Percentiles rank a stretch among this genome's conserved stretches.
Conservation (phyloP, 225 moss, liverwort and hornwort species). For the Physcomitrium patens region DNA sequence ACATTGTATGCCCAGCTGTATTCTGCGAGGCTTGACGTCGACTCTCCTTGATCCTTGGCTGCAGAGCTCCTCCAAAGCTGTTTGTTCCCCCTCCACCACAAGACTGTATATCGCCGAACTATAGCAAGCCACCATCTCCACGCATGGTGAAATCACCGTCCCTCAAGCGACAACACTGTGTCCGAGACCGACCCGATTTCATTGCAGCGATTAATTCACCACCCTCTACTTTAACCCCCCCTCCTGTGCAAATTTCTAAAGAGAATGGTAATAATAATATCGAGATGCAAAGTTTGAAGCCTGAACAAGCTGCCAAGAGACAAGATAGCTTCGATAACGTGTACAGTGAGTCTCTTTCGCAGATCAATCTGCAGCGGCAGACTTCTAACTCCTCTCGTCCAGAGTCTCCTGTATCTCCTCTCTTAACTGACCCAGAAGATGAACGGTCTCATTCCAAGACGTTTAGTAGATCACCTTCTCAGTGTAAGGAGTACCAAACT, state of each 20-base stretch:
- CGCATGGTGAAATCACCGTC: constrained; percentile 71
- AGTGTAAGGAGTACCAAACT: constrained; percentile 38
- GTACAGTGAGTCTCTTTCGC: constrained; percentile 51
- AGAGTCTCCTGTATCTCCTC: constrained; percentile 72
- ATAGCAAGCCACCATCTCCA: constrained; percentile 67
- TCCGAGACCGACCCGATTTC: constrained; percentile 59
- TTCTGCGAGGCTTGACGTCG: constrained; percentile 17
- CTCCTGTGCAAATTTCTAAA: constrained; percentile 35
- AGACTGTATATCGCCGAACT: constrained; percentile 63
- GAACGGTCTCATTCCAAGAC: constrained; percentile 75
- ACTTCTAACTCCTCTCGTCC: constrained; percentile 54
- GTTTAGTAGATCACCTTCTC: constrained; percentile 62
- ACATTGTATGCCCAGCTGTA: neutral
- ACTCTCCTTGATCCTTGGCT: constrained; percentile 30
- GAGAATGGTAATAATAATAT: constrained; percentile 47
- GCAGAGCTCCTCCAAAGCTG: constrained; percentile 60
- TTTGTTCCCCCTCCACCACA: constrained; percentile 59
- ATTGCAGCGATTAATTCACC: constrained; percentile 44
- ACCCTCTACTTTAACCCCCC: constrained; percentile 29
- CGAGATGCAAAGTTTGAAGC: constrained; percentile 60
- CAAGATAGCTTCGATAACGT: constrained; percentile 63
- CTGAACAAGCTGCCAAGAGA: constrained; percentile 47
- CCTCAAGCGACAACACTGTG: constrained; percentile 60
- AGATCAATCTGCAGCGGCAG: constrained; percentile 51
- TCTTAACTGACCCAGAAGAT: constrained; percentile 61